Conservation (phyloP, 176 grass and related monocot species). For the Musa schizocarpa region DNA sequence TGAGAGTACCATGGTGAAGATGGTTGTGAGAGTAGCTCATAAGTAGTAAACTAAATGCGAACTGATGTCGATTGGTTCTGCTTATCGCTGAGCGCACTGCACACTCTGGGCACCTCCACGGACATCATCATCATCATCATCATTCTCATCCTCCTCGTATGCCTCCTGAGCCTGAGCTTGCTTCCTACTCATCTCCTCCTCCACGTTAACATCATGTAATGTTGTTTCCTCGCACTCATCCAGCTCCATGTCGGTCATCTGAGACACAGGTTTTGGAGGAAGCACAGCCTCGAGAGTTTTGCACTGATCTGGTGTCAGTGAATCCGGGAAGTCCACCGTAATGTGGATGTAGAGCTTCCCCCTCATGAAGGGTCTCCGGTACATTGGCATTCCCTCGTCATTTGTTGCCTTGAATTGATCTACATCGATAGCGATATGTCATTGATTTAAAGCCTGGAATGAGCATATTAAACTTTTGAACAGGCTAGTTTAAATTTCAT, state of each 20-base stretch:
- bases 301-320: conserved; percentile 53
- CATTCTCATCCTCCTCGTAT: conserved; percentile 47
- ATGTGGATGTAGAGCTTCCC: conserved; percentile 97
- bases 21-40: too few relatives aligned
- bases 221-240: conserved; percentile 91
- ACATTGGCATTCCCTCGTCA: conserved; percentile 86
- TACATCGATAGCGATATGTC: conserved; percentile 14
- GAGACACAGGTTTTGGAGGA: conserved; percentile 41
- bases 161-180: conserved; percentile 45
- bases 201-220: conserved; percentile 73
- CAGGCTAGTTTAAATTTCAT: neutral
- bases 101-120: conserved; percentile 3
- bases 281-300: conserved; percentile 76
- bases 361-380: conserved; percentile 89
- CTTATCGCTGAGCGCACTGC: conserved; percentile 1
- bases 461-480: neutral
- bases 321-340: conserved; percentile 68
- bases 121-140: conserved; percentile 17
- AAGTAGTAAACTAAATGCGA: too few relatives aligned
- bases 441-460: neutral
- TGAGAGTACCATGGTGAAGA: too few relatives aligned
- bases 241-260: conserved; percentile 80
- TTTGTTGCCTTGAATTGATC: conserved; percentile 95
- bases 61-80: too few relatives aligned
- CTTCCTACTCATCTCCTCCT: conserved; percentile 89